Percentiles rank a stretch among this genome's conserved stretches.
Evolutionary conservation across 2,329 filamentous ascomycete species (phyloP).

Genomic region (Aureobasidium sp.): DNA sequence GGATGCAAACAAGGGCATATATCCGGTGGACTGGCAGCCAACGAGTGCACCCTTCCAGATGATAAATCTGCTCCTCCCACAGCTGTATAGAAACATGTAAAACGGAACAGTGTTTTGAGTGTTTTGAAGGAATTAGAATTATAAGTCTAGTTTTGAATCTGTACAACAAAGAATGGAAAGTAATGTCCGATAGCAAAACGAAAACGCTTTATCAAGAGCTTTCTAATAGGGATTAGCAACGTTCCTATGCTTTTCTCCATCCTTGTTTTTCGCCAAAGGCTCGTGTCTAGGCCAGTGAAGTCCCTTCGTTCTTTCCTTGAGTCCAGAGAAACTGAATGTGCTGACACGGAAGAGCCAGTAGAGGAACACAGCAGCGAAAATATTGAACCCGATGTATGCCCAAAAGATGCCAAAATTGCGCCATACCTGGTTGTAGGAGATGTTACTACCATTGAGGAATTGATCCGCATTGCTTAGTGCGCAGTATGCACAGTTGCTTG

Average conservation of each 20-base stretch:
- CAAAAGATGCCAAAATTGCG: slow-evolving; percentile 63
- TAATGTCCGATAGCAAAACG: background rate
- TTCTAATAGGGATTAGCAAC: background rate
- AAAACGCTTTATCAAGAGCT: background rate
- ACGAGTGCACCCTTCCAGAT: no score
- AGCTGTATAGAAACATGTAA: no score
- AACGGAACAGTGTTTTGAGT: no score
- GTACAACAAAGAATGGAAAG: background rate
- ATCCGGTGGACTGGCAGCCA: no score
- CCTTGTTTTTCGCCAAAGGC: background rate
- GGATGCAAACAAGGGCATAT: no score
- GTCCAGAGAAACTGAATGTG: background rate
- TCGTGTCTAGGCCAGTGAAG: background rate
- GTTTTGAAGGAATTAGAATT: background rate
- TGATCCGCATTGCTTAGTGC: slow-evolving; percentile 36
- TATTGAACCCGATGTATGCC: slow-evolving; percentile 57
- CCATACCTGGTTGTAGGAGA: slow-evolving; percentile 47
- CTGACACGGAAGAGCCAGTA: slow-evolving; percentile 55
- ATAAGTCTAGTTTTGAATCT: background rate
- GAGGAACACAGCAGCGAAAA: slow-evolving; percentile 46
- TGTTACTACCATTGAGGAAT: slow-evolving; percentile 35
- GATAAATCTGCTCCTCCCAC: no score
- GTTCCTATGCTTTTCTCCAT: background rate
- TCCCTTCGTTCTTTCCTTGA: background rate
- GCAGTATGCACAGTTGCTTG: slow-evolving; percentile 43